Evolutionary conservation across 139 green algal genomes (phyloP), one percentile per base, ranked within the genome.

Genomic region (Haematococcus sp.): DNA sequence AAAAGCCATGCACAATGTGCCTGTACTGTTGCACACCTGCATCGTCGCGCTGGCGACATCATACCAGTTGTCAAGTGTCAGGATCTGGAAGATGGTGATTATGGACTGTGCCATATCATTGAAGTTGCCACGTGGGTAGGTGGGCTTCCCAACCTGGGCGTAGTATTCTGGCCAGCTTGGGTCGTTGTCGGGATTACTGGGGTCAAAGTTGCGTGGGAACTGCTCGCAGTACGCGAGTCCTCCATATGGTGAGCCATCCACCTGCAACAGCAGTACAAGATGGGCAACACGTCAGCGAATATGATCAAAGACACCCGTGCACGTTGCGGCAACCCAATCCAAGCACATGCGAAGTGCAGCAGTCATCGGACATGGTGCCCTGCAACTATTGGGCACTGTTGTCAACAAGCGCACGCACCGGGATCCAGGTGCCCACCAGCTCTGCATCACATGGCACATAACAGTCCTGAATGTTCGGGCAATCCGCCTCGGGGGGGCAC

Each of bases 31-130:
- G n/a, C n/a, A n/a, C n/a, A 68, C 61, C 28, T 32, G 51, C 67
- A 73, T 73, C 25, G 52, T n/a, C 40, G 67, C 44, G 31, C 44
- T 35, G 28, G 44, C 15, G 11, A 59, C 22, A 30, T 73, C 67
- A 1, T 31, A 35, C 67, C 67, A 73, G 67, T 73, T 63, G 30
- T 73, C 67, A 9, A 73, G 56, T 2, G 67, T 73, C 27, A 73
- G 51, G 9, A 73, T 75, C 71, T 88, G 81, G 76, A 93, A 93
- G 19, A 89, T 77, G 4, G 84, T 88, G 27, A 93, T 74, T 35
- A 88, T 63, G 15, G 71, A 59, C 75, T 64, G 87, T 65, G 77
- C 87, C 40, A 91, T 83, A 75, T 83, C 83, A 70, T 91, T 84
- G 70, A 91, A 91, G 59, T 83, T 84, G 58, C 79, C 71, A 17